These are phyloP conservation scores for Trichoderma pleuroti DNA, from an alignment of 2,329 filamentous ascomycete species.

Conservation along the genomic window DNA sequence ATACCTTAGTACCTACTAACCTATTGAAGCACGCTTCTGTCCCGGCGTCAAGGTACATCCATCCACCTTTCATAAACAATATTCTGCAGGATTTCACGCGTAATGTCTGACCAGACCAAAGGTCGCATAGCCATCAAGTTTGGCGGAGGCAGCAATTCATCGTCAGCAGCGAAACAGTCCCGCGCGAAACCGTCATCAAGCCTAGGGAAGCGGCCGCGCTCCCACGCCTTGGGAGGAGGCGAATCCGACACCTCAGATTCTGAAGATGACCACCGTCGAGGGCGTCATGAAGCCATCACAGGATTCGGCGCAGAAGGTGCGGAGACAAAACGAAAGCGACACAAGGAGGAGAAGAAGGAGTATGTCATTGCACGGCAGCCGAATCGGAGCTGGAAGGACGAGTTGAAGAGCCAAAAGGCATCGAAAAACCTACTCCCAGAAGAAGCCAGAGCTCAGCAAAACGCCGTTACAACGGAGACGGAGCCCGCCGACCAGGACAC, in stretches of 20 bases:
- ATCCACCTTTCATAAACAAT: neutral
- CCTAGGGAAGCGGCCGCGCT: conserved; percentile 48
- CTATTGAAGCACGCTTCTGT: neutral
- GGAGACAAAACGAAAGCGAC: conserved; percentile 38
- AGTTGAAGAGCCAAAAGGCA: conserved; percentile 44
- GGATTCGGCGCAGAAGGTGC: conserved; percentile 47
- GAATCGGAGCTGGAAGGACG: conserved; percentile 62
- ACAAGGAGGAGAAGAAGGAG: conserved; percentile 32
- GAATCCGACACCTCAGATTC: conserved; percentile 42
- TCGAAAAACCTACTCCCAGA: conserved; percentile 58
- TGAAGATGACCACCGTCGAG: conserved; percentile 28
- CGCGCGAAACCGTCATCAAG: conserved; percentile 41
- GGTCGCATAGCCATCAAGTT: conserved; percentile 50
- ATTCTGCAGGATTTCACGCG: conserved; percentile 7
- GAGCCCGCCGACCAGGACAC: conserved; percentile 46
- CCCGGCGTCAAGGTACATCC: neutral
- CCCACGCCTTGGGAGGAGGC: conserved; percentile 40
- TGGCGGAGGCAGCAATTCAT: conserved; percentile 32
- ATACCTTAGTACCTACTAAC: no score
- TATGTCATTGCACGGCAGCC: conserved; percentile 56
- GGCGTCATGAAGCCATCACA: conserved; percentile 46
- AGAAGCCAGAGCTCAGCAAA: conserved; percentile 47
- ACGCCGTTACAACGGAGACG: conserved; percentile 28
- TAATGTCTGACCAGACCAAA: conserved; percentile 39
- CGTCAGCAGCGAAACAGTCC: conserved; percentile 26